Evolutionary conservation across 108 stramenopile species (phyloP).

Genomic region (Skeletonema menzelii): DNA sequence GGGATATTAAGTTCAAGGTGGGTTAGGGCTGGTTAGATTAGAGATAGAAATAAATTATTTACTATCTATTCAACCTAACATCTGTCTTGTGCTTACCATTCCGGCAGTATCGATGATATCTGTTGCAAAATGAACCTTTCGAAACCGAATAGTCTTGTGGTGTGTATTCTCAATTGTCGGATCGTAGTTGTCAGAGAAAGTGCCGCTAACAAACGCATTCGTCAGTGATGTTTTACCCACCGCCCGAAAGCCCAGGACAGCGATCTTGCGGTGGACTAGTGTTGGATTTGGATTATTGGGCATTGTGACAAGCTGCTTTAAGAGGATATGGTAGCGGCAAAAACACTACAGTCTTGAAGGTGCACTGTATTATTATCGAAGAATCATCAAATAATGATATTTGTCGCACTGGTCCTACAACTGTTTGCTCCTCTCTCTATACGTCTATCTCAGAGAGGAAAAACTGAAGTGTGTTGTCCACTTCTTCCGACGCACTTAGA

Average conservation of each 20-base stretch:
- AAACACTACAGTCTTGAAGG: too few relatives aligned
- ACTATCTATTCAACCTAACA: too few relatives aligned
- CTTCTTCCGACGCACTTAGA: too few relatives aligned
- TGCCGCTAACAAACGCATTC: conserved; percentile 79
- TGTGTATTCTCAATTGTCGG: conserved; percentile 89
- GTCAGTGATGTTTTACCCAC: conserved; percentile 87
- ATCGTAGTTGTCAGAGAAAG: conserved; percentile 82
- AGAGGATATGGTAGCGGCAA: too few relatives aligned
- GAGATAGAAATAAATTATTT: neutral
- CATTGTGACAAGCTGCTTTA: neutral
- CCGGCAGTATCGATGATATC: conserved; percentile 95
- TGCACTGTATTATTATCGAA: neutral
- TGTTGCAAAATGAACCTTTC: conserved; percentile 88
- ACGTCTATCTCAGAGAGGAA: too few relatives aligned
- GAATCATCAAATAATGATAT: neutral
- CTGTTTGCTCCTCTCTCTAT: too few relatives aligned
- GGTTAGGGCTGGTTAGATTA: neutral
- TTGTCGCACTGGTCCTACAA: neutral
- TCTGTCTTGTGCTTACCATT: conserved; percentile 55
- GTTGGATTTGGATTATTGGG: conserved; percentile 53
- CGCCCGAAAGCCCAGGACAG: conserved; percentile 85
- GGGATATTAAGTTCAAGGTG: neutral
- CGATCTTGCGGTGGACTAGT: conserved; percentile 83
- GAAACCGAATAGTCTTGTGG: conserved; percentile 85
- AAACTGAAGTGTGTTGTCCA: too few relatives aligned